phyloP scores from a whole-genome alignment of 441 rosid species.

The Populus hybrid region DNA sequence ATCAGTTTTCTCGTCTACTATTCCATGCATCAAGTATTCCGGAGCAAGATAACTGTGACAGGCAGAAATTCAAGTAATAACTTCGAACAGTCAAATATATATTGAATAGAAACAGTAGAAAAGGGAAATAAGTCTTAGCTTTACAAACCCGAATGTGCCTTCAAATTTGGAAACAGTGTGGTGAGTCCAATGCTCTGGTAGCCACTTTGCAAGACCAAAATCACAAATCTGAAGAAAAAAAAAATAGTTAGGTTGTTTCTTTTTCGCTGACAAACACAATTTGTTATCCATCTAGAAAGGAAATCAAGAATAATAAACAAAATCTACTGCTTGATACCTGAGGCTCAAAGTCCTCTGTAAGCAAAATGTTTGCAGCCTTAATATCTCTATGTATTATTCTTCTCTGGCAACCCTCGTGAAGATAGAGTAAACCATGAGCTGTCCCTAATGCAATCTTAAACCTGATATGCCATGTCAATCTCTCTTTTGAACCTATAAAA shows the following conservation, averaged over 20 bases:
- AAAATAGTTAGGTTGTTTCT: too few species aligned
- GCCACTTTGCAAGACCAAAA: conserved; percentile 89
- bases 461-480: conserved; percentile 59
- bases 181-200: conserved; percentile 86
- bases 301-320: not conserved
- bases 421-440: conserved; percentile 65
- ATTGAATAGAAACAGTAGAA: not conserved
- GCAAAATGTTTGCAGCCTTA: conserved; percentile 79
- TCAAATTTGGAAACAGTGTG: conserved; percentile 71
- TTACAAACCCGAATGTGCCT: conserved; percentile 82
- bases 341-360: conserved; percentile 63
- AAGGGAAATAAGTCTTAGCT: not conserved
- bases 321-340: conserved; percentile 36
- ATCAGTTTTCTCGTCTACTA: conserved; percentile 86
- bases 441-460: conserved; percentile 65
- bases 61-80: not conserved
- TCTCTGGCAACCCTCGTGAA: conserved; percentile 70
- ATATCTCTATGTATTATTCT: conserved; percentile 86
- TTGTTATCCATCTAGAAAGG: not conserved
- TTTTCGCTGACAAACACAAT: not conserved
- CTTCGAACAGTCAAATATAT: not conserved
- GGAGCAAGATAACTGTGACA: conserved; percentile 74
- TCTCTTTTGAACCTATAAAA: conserved; percentile 50
- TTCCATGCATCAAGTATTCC: conserved; percentile 79
- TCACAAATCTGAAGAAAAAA: conserved; percentile 61